phyloP scores from a whole-genome alignment of 2,329 filamentous ascomycete species.

The Fusarium mundagurra region DNA sequence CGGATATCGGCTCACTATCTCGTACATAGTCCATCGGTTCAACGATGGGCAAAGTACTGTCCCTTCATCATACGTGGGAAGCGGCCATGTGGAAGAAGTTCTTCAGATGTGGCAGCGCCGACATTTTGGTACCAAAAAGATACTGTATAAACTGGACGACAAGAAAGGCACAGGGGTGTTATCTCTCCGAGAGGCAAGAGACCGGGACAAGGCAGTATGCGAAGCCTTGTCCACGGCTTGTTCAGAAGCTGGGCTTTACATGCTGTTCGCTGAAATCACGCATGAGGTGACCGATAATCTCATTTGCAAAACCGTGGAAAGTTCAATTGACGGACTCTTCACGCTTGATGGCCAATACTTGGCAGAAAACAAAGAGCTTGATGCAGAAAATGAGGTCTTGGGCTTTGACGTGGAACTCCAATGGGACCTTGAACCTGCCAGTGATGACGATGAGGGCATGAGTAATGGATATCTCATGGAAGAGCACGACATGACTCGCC shows the following conservation, averaged over 20 bases:
- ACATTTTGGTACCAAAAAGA: background rate
- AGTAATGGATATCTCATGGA: background rate
- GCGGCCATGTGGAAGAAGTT: background rate
- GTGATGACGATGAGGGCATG: background rate
- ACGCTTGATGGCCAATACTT: background rate
- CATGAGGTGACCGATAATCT: background rate
- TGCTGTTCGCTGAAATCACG: slow-evolving; percentile 19
- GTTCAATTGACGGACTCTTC: slow-evolving; percentile 1
- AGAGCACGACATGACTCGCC: background rate
- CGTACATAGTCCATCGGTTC: slow-evolving; percentile 9
- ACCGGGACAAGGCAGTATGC: slow-evolving; percentile 4
- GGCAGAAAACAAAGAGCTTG: background rate
- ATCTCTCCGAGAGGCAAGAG: background rate
- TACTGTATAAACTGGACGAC: slow-evolving; percentile 16
- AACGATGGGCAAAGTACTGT: background rate
- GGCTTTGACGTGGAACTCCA: background rate
- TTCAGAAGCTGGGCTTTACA: slow-evolving; percentile 1
- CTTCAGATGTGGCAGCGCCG: slow-evolving; percentile 4
- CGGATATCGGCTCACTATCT: slow-evolving; percentile 18
- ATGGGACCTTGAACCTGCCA: background rate
- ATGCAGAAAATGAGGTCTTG: slow-evolving; percentile 13
- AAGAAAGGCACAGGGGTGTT: background rate
- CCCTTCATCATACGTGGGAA: background rate
- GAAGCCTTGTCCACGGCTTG: background rate
- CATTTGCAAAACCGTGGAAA: background rate